Conservation (phyloP, 352 stramenopile genomes). For the Blastocystis hominis region DNA sequence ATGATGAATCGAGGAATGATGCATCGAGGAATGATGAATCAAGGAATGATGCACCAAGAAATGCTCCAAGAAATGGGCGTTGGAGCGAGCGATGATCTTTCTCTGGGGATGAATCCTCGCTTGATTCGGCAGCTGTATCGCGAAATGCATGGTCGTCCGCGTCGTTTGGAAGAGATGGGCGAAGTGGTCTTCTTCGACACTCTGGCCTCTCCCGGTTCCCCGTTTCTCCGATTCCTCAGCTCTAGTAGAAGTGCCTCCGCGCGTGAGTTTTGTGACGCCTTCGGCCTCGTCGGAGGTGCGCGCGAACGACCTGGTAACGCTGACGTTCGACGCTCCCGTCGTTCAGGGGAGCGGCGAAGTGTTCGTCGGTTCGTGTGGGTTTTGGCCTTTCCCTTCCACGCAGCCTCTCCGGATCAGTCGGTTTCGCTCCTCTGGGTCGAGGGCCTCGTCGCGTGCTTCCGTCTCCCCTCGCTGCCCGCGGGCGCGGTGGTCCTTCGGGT, state of each 20-base stretch:
- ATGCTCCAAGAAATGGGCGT: too few species aligned
- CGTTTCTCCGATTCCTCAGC: neutral
- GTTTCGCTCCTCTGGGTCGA: neutral
- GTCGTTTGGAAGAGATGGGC: neutral
- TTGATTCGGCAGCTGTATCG: too few species aligned
- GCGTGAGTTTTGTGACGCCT: neutral
- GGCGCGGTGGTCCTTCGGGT: neutral
- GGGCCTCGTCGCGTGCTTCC: neutral
- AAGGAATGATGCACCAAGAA: too few species aligned
- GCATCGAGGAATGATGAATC: too few species aligned
- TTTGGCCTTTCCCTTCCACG: neutral
- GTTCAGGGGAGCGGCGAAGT: neutral
- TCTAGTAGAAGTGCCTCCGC: neutral
- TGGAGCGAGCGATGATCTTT: too few species aligned
- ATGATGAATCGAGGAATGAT: too few species aligned
- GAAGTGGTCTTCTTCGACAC: neutral
- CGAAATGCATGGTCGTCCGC: neutral
- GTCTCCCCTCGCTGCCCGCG: neutral
- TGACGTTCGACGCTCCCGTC: constrained; percentile 5
- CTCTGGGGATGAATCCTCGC: too few species aligned
- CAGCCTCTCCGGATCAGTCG: neutral
- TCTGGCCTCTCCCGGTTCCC: neutral
- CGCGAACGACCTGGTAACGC: neutral
- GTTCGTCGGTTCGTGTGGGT: neutral
- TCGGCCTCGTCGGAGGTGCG: neutral